These are phyloP conservation scores for Metarhizium humberi DNA, from an alignment of 2,329 filamentous ascomycete species.

Conservation along the genomic window DNA sequence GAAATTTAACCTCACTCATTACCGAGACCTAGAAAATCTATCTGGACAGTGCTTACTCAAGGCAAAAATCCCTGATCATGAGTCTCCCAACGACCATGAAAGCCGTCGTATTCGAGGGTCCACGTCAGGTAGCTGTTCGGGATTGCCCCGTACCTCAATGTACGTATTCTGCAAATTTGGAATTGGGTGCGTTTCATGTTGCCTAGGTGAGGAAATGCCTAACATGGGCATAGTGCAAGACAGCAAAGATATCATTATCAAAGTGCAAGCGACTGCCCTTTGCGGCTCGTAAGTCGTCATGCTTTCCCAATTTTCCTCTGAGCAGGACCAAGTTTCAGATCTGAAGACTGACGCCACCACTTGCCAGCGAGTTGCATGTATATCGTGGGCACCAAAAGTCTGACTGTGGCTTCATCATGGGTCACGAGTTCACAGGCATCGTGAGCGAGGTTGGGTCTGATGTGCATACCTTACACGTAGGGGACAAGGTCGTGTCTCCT, in stretches of 20 bases:
- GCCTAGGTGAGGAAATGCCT: not conserved
- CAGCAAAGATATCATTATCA: conserved; percentile 69
- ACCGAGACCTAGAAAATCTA: not conserved
- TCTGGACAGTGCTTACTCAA: not conserved
- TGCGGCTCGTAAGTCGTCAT: conserved; percentile 67
- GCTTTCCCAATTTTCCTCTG: conserved; percentile 2
- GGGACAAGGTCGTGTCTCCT: conserved; percentile 72
- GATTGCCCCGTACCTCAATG: conserved; percentile 67
- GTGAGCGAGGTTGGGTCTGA: conserved; percentile 58
- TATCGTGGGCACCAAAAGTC: conserved; percentile 74
- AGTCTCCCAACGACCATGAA: conserved; percentile 56
- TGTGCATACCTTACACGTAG: conserved; percentile 60
- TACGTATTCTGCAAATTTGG: conserved; percentile 7
- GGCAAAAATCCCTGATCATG: conserved; percentile 14
- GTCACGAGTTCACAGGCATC: conserved; percentile 79
- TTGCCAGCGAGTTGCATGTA: conserved; percentile 66
- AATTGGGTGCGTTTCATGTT: not conserved
- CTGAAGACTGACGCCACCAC: not conserved
- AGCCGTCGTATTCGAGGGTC: conserved; percentile 79
- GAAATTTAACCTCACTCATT: not conserved
- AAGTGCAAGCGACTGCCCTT: conserved; percentile 72
- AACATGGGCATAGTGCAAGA: conserved; percentile 44
- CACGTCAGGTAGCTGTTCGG: conserved; percentile 65
- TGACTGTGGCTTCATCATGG: conserved; percentile 56
- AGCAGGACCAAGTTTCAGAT: not conserved